A percentile compares a stretch with the other conserved stretches of the same genome.
Conservation (phyloP, 1,139 yeast species). For the Scheffersomyces stambukii region DNA sequence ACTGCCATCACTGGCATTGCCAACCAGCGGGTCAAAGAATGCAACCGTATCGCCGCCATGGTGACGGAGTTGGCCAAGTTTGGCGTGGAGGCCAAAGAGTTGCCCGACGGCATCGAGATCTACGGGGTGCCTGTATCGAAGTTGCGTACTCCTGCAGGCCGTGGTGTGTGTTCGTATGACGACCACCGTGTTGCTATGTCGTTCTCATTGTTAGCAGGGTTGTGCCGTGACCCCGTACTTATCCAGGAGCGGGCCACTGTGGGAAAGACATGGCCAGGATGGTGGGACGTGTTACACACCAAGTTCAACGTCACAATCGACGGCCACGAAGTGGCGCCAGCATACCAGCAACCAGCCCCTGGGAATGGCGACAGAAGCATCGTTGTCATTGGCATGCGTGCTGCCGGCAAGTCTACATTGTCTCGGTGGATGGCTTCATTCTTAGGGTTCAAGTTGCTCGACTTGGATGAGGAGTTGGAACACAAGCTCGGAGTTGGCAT, state of each 20-base stretch:
- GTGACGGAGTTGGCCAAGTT: constrained; percentile 80
- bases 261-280: constrained; percentile 99
- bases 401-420: constrained; percentile 91
- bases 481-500: constrained; percentile 51
- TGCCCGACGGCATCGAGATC: constrained; percentile 89
- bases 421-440: constrained; percentile 75
- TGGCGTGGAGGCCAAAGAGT: constrained; percentile 80
- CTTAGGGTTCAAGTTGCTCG: constrained; percentile 70
- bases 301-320: constrained; percentile 59
- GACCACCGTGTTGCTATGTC: constrained; percentile 99
- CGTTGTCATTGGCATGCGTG: constrained; percentile 94
- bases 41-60: constrained; percentile 96
- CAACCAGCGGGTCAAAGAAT: constrained; percentile 95
- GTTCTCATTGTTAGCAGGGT: constrained; percentile 76
- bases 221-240: constrained; percentile 53
- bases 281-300: constrained; percentile 94
- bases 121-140: constrained; percentile 55
- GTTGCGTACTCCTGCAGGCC: constrained; percentile 46
- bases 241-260: constrained; percentile 88
- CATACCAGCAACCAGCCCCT: constrained; percentile 11
- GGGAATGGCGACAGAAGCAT: constrained; percentile 49
- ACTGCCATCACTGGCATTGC: constrained; percentile 95
- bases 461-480: constrained; percentile 74
- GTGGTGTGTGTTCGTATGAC: constrained; percentile 76
- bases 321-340: constrained; percentile 54